phyloP scores from a whole-genome alignment of 352 stramenopile genomes.

The Plasmopara muralis region DNA sequence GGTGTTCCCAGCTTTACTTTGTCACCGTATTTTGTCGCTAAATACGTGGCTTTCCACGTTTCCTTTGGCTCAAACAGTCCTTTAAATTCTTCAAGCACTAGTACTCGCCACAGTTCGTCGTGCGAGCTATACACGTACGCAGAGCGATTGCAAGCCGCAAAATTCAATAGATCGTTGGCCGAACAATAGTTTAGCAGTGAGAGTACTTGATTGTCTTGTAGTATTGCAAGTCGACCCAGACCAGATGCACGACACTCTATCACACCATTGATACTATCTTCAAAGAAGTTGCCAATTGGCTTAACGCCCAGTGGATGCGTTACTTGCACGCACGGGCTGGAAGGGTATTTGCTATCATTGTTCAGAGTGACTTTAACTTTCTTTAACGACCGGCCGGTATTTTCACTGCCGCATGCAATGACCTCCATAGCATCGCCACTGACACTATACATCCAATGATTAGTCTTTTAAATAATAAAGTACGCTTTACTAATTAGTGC shows the following conservation, averaged over 20 bases:
- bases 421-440: not conserved
- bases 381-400: conserved; percentile 25
- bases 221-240: conserved; percentile 41
- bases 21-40: conserved; percentile 40
- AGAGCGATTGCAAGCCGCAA: conserved; percentile 45
- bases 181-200: conserved; percentile 54
- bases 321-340: conserved; percentile 18
- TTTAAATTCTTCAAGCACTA: conserved; percentile 74
- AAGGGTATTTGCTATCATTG: not conserved
- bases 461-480: not conserved
- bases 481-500: not conserved
- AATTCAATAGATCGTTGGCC: conserved; percentile 36
- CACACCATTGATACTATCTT: conserved; percentile 54
- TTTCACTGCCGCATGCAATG: conserved; percentile 3
- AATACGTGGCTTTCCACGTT: conserved; percentile 73
- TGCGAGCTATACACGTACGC: conserved; percentile 68
- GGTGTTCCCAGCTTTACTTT: conserved; percentile 13
- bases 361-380: conserved; percentile 17
- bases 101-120: conserved; percentile 77
- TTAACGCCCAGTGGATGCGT: conserved; percentile 78
- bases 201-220: conserved; percentile 66
- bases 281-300: conserved; percentile 75
- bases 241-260: conserved; percentile 48
- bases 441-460: not conserved
- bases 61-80: conserved; percentile 38